These are phyloP conservation scores for Macrolepiota dolichaula DNA, from an alignment of 768 basidiomycete species.

Conservation along the genomic window DNA sequence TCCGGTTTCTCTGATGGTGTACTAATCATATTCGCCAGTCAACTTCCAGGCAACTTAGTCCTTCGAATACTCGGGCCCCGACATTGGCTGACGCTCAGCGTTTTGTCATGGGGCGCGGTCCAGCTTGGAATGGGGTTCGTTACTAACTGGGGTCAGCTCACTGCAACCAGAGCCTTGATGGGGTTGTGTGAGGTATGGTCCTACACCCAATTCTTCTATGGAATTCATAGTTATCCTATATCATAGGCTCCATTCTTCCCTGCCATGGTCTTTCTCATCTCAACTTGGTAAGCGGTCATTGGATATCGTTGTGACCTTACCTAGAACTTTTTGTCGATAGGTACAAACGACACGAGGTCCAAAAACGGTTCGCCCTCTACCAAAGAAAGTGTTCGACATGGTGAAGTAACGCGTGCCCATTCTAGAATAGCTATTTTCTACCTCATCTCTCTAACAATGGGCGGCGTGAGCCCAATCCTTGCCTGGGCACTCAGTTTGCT, in stretches of 20 bases:
- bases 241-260: conserved; percentile 44
- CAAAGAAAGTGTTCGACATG: not conserved
- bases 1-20: not conserved
- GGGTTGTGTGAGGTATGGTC: conserved; percentile 38
- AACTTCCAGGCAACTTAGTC: conserved; percentile 43
- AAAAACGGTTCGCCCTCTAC: conserved; percentile 20
- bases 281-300: conserved; percentile 33
- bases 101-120: conserved; percentile 40
- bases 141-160: conserved; percentile 34
- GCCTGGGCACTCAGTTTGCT: conserved; percentile 22
- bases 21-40: conserved; percentile 24
- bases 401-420: not conserved
- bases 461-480: conserved; percentile 23
- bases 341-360: conserved; percentile 28
- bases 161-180: conserved; percentile 39
- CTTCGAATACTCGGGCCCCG: conserved; percentile 40
- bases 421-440: conserved; percentile 23
- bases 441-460: conserved; percentile 19
- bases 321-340: not conserved
- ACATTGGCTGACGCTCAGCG: conserved; percentile 40
- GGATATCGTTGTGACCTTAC: not conserved
- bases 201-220: not conserved
- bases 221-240: not conserved
- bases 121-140: conserved; percentile 46
- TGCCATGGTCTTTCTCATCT: conserved; percentile 41